Percentiles rank a stretch among this genome's conserved stretches.
These are phyloP conservation scores for Achaetomiella virescens DNA, from an alignment of 495 filamentous ascomycete species.

Conservation along the genomic window DNA sequence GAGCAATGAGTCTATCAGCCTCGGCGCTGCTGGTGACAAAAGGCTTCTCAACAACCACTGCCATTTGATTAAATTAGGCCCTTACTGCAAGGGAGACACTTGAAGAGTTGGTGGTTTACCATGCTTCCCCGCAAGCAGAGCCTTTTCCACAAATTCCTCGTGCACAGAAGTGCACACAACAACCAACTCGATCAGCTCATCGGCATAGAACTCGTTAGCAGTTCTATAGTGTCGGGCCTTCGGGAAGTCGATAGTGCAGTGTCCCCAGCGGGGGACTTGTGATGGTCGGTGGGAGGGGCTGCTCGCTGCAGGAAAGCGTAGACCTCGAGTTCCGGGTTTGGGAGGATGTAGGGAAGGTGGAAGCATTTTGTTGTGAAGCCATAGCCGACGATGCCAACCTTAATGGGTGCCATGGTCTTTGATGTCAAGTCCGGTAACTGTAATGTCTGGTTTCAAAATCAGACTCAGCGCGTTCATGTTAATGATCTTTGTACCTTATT, in stretches of 20 bases:
- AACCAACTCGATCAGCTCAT: conserved; percentile 55
- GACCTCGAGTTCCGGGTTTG: conserved; percentile 53
- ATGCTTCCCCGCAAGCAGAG: conserved; percentile 62
- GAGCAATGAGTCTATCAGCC: conserved; percentile 55
- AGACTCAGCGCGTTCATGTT: too few species aligned
- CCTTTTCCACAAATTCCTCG: conserved; percentile 52
- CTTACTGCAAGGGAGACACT: neutral
- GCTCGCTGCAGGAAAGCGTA: conserved; percentile 42
- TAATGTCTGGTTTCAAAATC: too few species aligned
- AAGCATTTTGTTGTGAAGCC: conserved; percentile 66
- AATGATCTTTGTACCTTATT: too few species aligned
- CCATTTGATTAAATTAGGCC: neutral
- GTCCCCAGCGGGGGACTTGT: conserved; percentile 15
- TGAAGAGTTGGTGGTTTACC: too few species aligned
- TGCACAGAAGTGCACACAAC: conserved; percentile 60
- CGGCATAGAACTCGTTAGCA: conserved; percentile 52
- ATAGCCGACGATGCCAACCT: conserved; percentile 33
- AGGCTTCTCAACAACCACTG: conserved; percentile 71
- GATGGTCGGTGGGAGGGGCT: conserved; percentile 14
- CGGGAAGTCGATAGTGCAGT: conserved; percentile 34
- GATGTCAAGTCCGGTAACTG: too few species aligned
- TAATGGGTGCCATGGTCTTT: conserved; percentile 20
- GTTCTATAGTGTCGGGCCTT: conserved; percentile 37
- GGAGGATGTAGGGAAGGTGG: conserved; percentile 65
- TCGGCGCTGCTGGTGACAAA: conserved; percentile 60